Evolutionary conservation across 2,329 filamentous ascomycete species (phyloP), one percentile per base, ranked within the genome.

Genomic region (Chaetomiaceae sp.): DNA sequence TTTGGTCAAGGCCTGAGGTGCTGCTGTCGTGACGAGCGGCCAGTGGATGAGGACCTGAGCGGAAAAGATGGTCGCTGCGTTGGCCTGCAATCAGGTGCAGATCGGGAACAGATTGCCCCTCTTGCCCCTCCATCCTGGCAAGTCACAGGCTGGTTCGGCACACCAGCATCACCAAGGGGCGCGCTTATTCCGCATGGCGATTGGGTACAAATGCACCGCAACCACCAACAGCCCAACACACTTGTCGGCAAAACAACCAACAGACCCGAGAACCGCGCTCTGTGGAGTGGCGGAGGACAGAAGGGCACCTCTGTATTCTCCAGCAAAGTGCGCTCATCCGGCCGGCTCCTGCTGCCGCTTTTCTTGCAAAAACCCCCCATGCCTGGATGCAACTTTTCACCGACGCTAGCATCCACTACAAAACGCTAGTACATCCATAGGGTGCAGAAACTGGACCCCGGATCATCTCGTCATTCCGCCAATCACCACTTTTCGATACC

Each of bases 161-260:
- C 40, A 40, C 36, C 16, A 30, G 25, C 27, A 34, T 16, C 34
- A 14, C 16, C 30, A 40, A 33, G 14, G 20, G 30, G 23, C 54
- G 54, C 54, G 54, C 50, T 53, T 56, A 53, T 51, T 53, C 36
- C 42, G 30, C 20, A 23, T 27, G 25, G 30, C 32, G 46, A 56
- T 53, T 56, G 54, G 54, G 18, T 16, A 13, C 18, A 11, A 53
- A 18, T 25, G 38, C 27, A 32, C 14, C 34, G 41, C 50, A 49
- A 49, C 49, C 8, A 18, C 21, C 30, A 4, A 36, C 32, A 14
- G 38, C 54, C n/a, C 54, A 56, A 50, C 50, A 51, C 42, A 6
- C 36, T n/a, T 21, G 5, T 25, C 29, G 11, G 41, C 25, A 51
- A 38, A 27, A 46, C 21, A 29, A 40, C 48, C 48, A 52, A 52